Evolutionary conservation across 257 asterid species (phyloP).

Genomic region (Plantago elongata): DNA sequence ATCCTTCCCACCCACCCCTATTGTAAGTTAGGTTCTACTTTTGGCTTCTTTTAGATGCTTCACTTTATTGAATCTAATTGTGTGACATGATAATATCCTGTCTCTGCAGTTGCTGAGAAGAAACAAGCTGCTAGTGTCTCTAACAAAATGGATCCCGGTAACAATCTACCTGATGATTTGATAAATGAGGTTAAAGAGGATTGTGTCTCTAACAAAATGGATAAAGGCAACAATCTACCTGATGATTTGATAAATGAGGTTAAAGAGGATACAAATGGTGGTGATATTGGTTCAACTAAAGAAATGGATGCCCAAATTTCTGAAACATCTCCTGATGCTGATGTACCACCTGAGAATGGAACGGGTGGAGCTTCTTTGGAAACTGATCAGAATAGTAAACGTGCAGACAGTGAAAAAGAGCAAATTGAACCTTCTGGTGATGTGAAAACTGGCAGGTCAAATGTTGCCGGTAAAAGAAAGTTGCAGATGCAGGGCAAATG

Average conservation of each 20-base stretch:
- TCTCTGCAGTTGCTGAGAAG: conserved; percentile 43
- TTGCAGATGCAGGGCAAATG: conserved; percentile 84
- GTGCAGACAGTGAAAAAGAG: conserved; percentile 35
- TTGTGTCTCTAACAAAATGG: conserved; percentile 30
- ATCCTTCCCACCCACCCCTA: background rate
- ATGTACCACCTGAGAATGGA: conserved; percentile 32
- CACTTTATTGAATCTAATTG: background rate
- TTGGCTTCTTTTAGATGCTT: background rate
- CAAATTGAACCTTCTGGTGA: conserved; percentile 33
- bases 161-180: conserved; percentile 29
- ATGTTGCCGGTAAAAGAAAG: conserved; percentile 58
- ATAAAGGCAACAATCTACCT: conserved; percentile 29
- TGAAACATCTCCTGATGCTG: conserved; percentile 34
- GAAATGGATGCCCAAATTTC: conserved; percentile 32
- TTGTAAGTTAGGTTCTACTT: background rate
- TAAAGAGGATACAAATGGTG: conserved; percentile 39
- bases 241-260: conserved; percentile 29
- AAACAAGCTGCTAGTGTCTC: conserved; percentile 32
- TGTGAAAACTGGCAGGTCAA: conserved; percentile 32
- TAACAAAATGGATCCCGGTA: conserved; percentile 29
- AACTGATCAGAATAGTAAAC: conserved; percentile 27
- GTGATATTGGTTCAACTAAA: conserved; percentile 22
- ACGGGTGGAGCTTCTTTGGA: conserved; percentile 35
- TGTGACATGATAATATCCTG: background rate
- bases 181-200: conserved; percentile 39